A percentile compares a stretch with the other conserved stretches of the same genome.
These are phyloP conservation scores for Corrigiola litoralis DNA, from an alignment of 179 eudicot genomes.

Conservation along the genomic window DNA sequence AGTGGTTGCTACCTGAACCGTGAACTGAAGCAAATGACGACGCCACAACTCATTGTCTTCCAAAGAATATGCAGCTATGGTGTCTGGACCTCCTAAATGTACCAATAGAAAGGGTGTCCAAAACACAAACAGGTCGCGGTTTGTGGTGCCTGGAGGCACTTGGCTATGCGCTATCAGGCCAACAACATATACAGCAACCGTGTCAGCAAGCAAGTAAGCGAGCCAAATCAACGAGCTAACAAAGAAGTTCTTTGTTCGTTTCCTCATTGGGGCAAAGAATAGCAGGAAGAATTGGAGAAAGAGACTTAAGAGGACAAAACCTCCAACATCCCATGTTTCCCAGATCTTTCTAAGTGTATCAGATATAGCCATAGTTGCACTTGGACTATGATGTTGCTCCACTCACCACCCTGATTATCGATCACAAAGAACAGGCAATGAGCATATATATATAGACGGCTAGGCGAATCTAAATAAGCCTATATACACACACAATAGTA, in stretches of 20 bases:
- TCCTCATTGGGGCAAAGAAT: background rate
- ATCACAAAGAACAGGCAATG: no score
- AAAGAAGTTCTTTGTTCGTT: no score
- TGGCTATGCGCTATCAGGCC: background rate
- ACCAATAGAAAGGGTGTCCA: conserved; percentile 39
- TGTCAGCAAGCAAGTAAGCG: background rate
- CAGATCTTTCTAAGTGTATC: background rate
- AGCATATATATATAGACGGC: no score
- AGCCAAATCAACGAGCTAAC: no score
- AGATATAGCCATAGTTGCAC: no score
- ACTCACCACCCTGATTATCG: no score
- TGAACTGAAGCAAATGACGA: conserved; percentile 32
- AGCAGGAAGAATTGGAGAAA: background rate
- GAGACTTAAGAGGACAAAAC: background rate
- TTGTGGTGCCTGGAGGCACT: background rate
- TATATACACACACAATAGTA: no score
- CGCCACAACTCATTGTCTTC: conserved; percentile 42
- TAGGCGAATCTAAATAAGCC: no score
- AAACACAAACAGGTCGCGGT: conserved; percentile 8
- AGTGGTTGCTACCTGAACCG: background rate
- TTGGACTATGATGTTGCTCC: no score
- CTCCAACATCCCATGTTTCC: background rate
- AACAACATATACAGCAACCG: background rate
- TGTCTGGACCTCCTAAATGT: conserved; percentile 40
- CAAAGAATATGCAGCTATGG: conserved; percentile 36